Base-by-base conservation (phyloP, 1,284 basidiomycete genomes). In the Anthracocystis panici-leucophaei region DNA sequence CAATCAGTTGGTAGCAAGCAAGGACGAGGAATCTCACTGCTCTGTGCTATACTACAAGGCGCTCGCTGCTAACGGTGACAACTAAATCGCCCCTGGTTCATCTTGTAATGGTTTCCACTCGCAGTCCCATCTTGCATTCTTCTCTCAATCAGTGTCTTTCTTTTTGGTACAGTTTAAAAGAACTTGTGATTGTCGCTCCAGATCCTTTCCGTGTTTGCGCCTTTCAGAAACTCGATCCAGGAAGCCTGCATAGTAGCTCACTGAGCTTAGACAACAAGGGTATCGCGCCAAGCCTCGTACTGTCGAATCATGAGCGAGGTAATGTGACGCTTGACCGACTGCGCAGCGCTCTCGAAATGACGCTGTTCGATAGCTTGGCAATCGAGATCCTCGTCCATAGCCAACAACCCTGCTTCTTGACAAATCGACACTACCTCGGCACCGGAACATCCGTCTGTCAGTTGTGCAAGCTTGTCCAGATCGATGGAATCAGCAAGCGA, bases 381-480 rank as follows among this genome's bases (percentile, higher is more conserved):
- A 65, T 93, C 85, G 25, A 97, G 90, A 83, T 97, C 89, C 70
- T 90, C 88, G 79, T 93, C 91, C 93, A 97, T 96, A 0, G 95
- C 93, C 42, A 92, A 85, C 74, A 99, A 86, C 0, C 96, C 97
- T 2, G 97, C 97, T 86, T 99, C 96, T 87, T 99, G 97, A 84
- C 95, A 98, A 53, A 99, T 89, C 1, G 92, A 91, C 7, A 91
- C 89, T 29, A 99, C 91, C 84, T 99, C 97, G 7, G 97, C 97
- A 11, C 97, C 97, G 12, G 96, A 98, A 83, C 94, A 99, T 0
- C 96, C 97, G 11, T 92, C 90, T 16, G 82, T 82, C 86, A 95
- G 87, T 41, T 85, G 67, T 0, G 95, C 94, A 35, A 99, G 89
- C 63, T 89, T 88, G 4, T 88, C 86, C 16, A 95, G 76, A 74